Conservation (phyloP, 345 rosid species). For the Theobroma cacao region DNA sequence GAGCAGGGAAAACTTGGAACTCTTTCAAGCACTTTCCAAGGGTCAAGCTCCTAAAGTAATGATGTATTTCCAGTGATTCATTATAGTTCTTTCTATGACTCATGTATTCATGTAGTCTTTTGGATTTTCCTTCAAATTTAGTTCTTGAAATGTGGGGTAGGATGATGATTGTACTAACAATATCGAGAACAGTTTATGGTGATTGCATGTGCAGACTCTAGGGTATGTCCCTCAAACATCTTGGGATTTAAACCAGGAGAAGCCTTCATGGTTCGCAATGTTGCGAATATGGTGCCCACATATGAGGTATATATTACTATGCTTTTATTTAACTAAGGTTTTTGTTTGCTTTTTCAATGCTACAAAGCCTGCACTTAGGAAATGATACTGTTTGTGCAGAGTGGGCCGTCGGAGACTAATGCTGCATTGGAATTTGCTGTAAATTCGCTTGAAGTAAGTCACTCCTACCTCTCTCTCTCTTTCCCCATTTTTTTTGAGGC, state of each 20-base stretch:
- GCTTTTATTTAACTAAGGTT: background rate
- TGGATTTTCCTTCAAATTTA: background rate
- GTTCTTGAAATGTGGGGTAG: background rate
- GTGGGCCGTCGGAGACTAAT: constrained; percentile 91
- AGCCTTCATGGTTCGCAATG: constrained; percentile 87
- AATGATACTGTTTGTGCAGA: constrained; percentile 40
- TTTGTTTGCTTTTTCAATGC: background rate
- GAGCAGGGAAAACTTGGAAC: constrained; percentile 70
- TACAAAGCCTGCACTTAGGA: background rate
- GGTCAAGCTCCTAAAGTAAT: constrained; percentile 86
- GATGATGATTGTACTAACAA: constrained; percentile 21
- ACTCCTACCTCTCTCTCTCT: background rate
- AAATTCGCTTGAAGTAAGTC: constrained; percentile 69
- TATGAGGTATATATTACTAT: constrained; percentile 56
- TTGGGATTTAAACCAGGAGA: constrained; percentile 98
- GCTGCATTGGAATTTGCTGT: constrained; percentile 96
- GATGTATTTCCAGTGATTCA: background rate
- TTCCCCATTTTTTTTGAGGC: background rate
- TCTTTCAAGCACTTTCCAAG: constrained; percentile 59
- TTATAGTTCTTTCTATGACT: background rate
- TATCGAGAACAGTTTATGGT: constrained; percentile 76
- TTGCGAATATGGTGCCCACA: constrained; percentile 85
- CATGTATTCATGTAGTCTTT: background rate
- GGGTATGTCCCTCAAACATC: constrained; percentile 89
- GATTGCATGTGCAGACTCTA: constrained; percentile 96